Base-by-base conservation (phyloP, 2,329 filamentous ascomycete species). In the Aspergillus brunneoviolaceus region DNA sequence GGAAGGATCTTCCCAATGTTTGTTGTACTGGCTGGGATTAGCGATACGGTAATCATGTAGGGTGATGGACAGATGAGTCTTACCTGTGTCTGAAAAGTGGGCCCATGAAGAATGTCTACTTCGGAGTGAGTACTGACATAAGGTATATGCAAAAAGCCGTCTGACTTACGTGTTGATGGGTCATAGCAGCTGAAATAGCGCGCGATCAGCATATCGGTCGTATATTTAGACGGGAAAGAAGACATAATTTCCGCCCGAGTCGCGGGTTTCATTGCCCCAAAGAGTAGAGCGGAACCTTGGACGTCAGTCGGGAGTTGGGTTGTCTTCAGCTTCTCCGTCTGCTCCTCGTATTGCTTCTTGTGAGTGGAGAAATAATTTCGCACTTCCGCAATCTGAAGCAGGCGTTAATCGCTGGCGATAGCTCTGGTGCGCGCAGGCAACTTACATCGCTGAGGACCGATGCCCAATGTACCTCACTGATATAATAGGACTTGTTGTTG, bases 171-270 rank as follows among this genome's bases (percentile, higher is more conserved):
- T 54, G 85, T 83, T 29, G 84, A 82, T 14, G 85, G 86, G 66
- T 88, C 86, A 66, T 86, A 87, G 29, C 90, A 94, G 72, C 94
- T 94, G 80, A 98, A 97, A 72, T 96, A 99, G 61, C 94, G 87
- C 63, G 89, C 88, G 62, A 96, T 89, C 19, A 98, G 82, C 25
- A 91, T 88, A 69, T 96, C 87, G n/a, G 95, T 89, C 25, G 87
- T 89, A 42, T 90, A 87, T 71, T 92, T 94, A 0, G 89, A 83
- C 1, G 95, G 95, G 48, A 98, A 84, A 53, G 89, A 87, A 29
- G 88, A 85, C 63, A 96, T 85, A 11, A 98, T 82, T 70, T 98
- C 94, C 19, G 84, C 79, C 68, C 91, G 89, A 47, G 87, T 87
- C 12, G 89, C 87, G 10, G 88, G 84, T 52, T 88, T 81, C 64